Base-by-base conservation (phyloP, 2,329 filamentous ascomycete species). In the Fusarium sacchari region DNA sequence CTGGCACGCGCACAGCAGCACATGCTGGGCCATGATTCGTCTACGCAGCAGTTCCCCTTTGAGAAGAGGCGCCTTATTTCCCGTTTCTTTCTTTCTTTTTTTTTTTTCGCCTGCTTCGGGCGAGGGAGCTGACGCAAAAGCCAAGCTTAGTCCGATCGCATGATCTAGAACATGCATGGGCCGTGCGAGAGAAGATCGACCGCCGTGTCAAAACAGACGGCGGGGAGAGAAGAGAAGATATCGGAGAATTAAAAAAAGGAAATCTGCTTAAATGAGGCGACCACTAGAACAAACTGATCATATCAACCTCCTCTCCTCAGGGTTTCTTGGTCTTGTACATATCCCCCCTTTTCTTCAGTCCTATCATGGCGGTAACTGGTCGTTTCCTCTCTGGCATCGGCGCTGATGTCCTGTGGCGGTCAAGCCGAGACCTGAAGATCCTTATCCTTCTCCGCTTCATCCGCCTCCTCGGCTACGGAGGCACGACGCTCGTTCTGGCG, bases 381-480 rank as follows among this genome's bases (percentile, higher is more conserved):
- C 14, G 53, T 7, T 65, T 73, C n/a, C 53, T 76, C 22, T 73
- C 74, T 6, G 62, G 60, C 10, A 76, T 76, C 36, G 74, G 74
- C 15, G 74, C 69, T 7, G 72, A 67, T n/a, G 40, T 46, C 18
- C 55, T 76, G 4, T 76, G 74, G 74, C 53, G 65, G 20, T 76
- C 74, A 6, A 73, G 62, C 30, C 50, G 72, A 20, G 64, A 76
- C 28, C 53, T 76, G 10, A 76, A 76, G 64, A 65, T 76, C 5
- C 55, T 76, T 0, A 75, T 76, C 9, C 59, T 76, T 7, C 60
- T 73, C 4, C 74, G 74, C 28, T 75, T 76, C 32, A 32, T 76
- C 30, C 66, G 74, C 5, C 46, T 76, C 3, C 40, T 76, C 11
- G 74, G 74, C 17, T 76, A 76, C 53, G 74, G 74, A 32, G 74